These are phyloP conservation scores for Ophiostoma montium DNA, from an alignment of 2,329 filamentous ascomycete species.

Conservation along the genomic window DNA sequence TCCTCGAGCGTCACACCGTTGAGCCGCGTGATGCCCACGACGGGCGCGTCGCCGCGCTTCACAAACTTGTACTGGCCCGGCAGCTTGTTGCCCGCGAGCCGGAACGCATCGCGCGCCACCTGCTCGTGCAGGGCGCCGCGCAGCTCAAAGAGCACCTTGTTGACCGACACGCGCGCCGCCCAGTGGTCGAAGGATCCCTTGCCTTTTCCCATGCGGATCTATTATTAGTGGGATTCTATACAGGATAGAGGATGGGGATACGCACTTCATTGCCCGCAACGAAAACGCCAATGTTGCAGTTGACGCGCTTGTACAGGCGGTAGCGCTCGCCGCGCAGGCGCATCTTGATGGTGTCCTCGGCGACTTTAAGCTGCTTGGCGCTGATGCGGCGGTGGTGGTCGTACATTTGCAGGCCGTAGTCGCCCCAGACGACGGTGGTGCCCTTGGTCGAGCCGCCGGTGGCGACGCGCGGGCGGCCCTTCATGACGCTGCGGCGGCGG, in stretches of 20 bases:
- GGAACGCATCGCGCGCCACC: conserved; percentile 83
- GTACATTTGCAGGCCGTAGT: conserved; percentile 85
- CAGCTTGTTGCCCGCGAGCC: conserved; percentile 86
- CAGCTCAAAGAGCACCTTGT: conserved; percentile 83
- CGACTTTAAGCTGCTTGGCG: conserved; percentile 73
- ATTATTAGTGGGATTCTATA: not conserved
- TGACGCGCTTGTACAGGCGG: conserved; percentile 78
- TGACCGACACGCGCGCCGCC: conserved; percentile 80
- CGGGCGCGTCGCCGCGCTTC: conserved; percentile 74
- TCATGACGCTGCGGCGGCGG: conserved; percentile 78
- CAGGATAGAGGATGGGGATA: not conserved
- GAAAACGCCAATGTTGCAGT: conserved; percentile 89
- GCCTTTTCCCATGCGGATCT: conserved; percentile 97
- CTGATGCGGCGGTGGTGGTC: conserved; percentile 89
- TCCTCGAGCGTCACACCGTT: conserved; percentile 70
- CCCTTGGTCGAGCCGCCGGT: conserved; percentile 86
- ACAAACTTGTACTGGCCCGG: conserved; percentile 89
- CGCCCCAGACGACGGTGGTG: conserved; percentile 91
- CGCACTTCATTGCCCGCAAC: conserved; percentile 81
- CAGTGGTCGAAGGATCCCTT: conserved; percentile 97
- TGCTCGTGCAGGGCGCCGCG: conserved; percentile 90
- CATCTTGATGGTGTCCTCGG: conserved; percentile 84
- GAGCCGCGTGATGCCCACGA: conserved; percentile 88
- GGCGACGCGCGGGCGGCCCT: conserved; percentile 73
- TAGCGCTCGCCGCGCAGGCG: conserved; percentile 84